Base-by-base conservation (phyloP, 2,329 filamentous ascomycete species). In the Exserohilum turcica region DNA sequence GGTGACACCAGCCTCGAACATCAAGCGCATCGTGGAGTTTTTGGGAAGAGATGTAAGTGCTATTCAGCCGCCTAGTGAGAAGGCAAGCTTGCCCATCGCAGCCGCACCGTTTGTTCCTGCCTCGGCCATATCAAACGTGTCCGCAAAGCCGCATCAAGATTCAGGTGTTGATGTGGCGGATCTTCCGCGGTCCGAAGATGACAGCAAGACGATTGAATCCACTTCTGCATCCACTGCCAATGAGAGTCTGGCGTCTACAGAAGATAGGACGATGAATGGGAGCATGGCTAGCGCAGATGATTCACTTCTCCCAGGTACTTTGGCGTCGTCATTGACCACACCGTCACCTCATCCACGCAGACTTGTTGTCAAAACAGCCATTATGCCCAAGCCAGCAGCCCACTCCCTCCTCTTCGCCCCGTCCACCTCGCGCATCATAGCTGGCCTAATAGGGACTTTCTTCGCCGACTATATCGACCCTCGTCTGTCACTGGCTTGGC, bases 371-470 rank as follows among this genome's bases (percentile, higher is more conserved):
- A 87, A 90, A 67, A 86, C 84, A 0, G 83, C 83, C 18, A 80
- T 92, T 45, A 80, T 97, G 43, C 90, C 90, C 0, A 78, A 84
- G 0, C 92, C 92, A 0, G 90, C 91, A 8, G 89, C 88, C 2
- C 93, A 97, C 74, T 89, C 90, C 10, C 79, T 97, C 21, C 83
- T 96, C 5, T 97, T 96, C 71, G 87, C 87, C 51, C 88, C 91
- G 2, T 81, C 84, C 0, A 90, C 86, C 2, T 89, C 88, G 37
- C 88, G 91, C 44, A 87, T 87, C 5, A 79, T 97, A 8, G 88
- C 91, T 1, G 91, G 91, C 0, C 80, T 95, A 0, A 87, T 97
- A 46, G 89, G 91, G 54, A 87, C 90, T 58, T 97, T 97, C 67
- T 81, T 97, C 24, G 81, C 85, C 15, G 80, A 82, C 3, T 83